These are phyloP conservation scores for Byssochlamys sp. DNA, from an alignment of 2,329 filamentous ascomycete species.

Conservation along the genomic window DNA sequence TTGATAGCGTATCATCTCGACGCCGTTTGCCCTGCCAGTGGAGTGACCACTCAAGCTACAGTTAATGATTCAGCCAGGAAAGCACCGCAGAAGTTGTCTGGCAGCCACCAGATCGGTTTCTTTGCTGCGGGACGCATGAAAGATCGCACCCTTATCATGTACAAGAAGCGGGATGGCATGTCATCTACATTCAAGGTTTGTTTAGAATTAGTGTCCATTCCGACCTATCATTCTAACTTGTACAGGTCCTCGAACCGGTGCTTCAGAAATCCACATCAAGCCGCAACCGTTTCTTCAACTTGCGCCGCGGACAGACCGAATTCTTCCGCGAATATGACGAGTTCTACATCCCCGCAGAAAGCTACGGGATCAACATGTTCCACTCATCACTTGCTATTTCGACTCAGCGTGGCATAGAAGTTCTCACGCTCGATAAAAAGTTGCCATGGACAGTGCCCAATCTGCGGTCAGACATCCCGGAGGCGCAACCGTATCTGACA, in stretches of 20 bases:
- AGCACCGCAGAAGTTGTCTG: slow-evolving; percentile 81
- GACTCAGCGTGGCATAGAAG: slow-evolving; percentile 85
- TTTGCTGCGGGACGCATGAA: slow-evolving; percentile 96
- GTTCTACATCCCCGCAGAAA: slow-evolving; percentile 94
- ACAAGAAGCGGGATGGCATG: slow-evolving; percentile 88
- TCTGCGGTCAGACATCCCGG: slow-evolving; percentile 53
- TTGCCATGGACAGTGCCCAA: slow-evolving; percentile 89
- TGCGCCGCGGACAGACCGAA: slow-evolving; percentile 67
- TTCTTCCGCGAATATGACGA: slow-evolving; percentile 98
- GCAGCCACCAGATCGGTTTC: slow-evolving; percentile 86
- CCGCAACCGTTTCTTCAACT: slow-evolving; percentile 56
- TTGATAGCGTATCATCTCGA: slow-evolving; percentile 91
- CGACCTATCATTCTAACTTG: slow-evolving; percentile 1
- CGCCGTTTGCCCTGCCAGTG: slow-evolving; percentile 54
- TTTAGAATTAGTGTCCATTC: slow-evolving; percentile 2
- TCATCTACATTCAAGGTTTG: slow-evolving; percentile 75
- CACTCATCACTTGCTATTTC: slow-evolving; percentile 86
- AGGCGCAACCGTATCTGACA: slow-evolving; percentile 53
- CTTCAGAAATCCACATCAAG: slow-evolving; percentile 85
- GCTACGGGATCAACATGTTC: slow-evolving; percentile 90
- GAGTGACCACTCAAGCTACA: slow-evolving; percentile 42
- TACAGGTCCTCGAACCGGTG: slow-evolving; percentile 79
- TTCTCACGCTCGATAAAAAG: slow-evolving; percentile 94
- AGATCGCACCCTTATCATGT: slow-evolving; percentile 85
- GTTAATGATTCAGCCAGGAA: slow-evolving; percentile 61